phyloP scores from a whole-genome alignment of 805 yeast species.

The Metschnikowia gelsemii region DNA sequence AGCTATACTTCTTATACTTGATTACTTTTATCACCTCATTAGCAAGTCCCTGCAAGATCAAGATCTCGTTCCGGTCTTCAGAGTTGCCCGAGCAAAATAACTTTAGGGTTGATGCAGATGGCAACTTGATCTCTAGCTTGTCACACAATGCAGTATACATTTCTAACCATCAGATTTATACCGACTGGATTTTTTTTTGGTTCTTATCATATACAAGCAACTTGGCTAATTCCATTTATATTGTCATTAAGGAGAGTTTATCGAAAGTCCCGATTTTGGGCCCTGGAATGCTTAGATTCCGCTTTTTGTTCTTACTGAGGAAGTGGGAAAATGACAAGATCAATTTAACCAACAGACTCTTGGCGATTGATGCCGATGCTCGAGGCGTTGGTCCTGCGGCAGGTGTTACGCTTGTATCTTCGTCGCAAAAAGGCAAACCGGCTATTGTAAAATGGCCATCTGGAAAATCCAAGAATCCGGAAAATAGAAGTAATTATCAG shows the following conservation, averaged over 20 bases:
- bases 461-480: constrained; percentile 17
- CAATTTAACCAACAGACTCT: constrained; percentile 54
- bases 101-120: constrained; percentile 19
- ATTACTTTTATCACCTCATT: constrained; percentile 50
- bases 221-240: constrained; percentile 63
- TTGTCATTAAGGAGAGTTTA: constrained; percentile 71
- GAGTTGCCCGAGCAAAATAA: constrained; percentile 34
- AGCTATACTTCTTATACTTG: constrained; percentile 55
- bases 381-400: constrained; percentile 55
- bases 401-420: constrained; percentile 36
- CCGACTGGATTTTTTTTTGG: constrained; percentile 94
- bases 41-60: constrained; percentile 52
- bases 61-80: constrained; percentile 48
- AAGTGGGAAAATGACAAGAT: constrained; percentile 81
- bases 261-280: constrained; percentile 77
- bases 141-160: constrained; percentile 61
- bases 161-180: constrained; percentile 91
- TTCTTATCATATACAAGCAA: constrained; percentile 70
- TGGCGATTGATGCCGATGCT: constrained; percentile 58
- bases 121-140: constrained; percentile 29
- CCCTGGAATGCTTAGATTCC: constrained; percentile 76
- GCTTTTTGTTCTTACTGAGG: constrained; percentile 77
- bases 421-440: constrained; percentile 24
- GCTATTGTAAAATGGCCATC: constrained; percentile 32
- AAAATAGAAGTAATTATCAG: constrained; percentile 42